Evolutionary conservation across 768 basidiomycete species (phyloP), one percentile per base, ranked within the genome.

Genomic region (Mycena olivaceomarginata): DNA sequence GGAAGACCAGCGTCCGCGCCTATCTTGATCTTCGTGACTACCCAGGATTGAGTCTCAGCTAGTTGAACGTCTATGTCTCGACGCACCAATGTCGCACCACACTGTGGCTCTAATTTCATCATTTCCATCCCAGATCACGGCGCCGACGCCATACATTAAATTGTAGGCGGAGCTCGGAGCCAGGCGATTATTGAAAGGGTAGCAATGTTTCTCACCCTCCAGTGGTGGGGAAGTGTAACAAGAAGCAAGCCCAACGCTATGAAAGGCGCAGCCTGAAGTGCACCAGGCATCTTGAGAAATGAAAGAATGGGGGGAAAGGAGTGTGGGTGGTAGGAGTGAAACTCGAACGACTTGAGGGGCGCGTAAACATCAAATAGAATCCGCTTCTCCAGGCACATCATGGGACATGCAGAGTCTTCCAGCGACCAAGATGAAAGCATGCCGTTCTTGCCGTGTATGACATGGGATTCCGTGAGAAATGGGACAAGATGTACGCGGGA

Each of bases 81-180:
- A 2, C 87, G 64, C 72, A 88, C 87, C 77, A 51, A 90, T 87
- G 79, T 89, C 89, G 74, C 89, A 90, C 86, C 87, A 90, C 59
- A 85, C 79, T 9, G 83, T 84, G 0, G 75, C 76, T 2, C 20
- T 51, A 62, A 84, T 80, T 0, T 76, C 78, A 11, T 82, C 76
- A 62, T 84, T 87, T 56, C 85, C 81, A 22, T 70, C 75, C 90
- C 90, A 91, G 1, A 88, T 74, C 9, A 90, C 78, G 18, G 86
- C 65, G 81, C 90, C 84, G 48, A 90, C 77, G 37, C 86, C 85
- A 67, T 80, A 82, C 9, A 85, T 80, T 5, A 89, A 20, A 70
- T 84, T 83, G 2, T 82, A 59, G 2, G 82, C 71, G 25, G 84
- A 80, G n/a, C n/a, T n/a, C n/a, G n/a, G 1, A 87, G 79, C 86